Percentiles rank a stretch among this genome's conserved stretches.
phyloP scores from a whole-genome alignment of 257 asterid genomes.

The Buddleja alternifolia region DNA sequence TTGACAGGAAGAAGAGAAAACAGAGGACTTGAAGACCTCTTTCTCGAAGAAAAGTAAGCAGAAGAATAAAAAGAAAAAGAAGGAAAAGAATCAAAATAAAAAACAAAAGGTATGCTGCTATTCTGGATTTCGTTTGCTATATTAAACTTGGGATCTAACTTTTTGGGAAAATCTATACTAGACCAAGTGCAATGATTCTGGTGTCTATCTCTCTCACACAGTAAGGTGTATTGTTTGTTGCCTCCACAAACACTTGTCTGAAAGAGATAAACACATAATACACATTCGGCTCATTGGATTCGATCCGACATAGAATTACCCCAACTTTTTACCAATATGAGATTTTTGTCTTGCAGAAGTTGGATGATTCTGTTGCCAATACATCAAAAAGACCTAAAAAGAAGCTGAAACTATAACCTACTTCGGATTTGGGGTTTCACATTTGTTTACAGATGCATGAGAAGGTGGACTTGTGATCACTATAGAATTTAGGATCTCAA shows the following conservation, averaged over 20 bases:
- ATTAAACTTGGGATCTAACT: neutral
- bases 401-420: conserved; percentile 55
- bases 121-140: conserved; percentile 17
- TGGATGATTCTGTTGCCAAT: conserved; percentile 35
- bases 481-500: conserved; percentile 8
- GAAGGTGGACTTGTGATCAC: conserved; percentile 22
- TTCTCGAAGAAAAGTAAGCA: conserved; percentile 45
- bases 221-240: too few species aligned
- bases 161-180: too few species aligned
- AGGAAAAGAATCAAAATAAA: conserved; percentile 47
- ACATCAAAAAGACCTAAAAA: conserved; percentile 44
- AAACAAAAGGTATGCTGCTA: conserved; percentile 45
- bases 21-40: conserved; percentile 25
- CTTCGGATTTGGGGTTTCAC: conserved; percentile 2
- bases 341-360: conserved; percentile 44
- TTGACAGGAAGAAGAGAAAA: conserved; percentile 53
- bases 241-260: too few species aligned
- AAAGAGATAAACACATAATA: too few species aligned
- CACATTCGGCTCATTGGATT: too few species aligned
- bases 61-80: conserved; percentile 56
- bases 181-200: too few species aligned
- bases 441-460: conserved; percentile 17
- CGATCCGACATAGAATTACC: too few species aligned
- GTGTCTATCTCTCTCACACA: too few species aligned
- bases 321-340: neutral